Evolutionary conservation across 768 basidiomycete genomes (phyloP).

Genomic region (Calocybe indica): DNA sequence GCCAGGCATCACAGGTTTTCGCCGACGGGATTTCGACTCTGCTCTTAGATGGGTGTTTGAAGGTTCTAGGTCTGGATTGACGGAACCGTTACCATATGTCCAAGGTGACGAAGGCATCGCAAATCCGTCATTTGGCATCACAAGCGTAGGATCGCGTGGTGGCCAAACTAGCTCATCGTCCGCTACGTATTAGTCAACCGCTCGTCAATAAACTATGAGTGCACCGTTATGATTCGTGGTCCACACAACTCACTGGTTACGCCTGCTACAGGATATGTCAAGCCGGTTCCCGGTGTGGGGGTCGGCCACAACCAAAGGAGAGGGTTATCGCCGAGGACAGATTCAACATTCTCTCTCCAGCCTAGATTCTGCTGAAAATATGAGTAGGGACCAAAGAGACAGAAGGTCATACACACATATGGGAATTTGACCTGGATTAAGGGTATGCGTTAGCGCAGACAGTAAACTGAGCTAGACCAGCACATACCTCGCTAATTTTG

Average conservation of each 20-base stretch:
- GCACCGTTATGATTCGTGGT: too few relatives aligned
- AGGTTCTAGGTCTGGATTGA: slow-evolving; percentile 75
- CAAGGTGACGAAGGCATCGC: slow-evolving; percentile 65
- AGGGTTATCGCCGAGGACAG: slow-evolving; percentile 71
- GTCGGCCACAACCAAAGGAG: slow-evolving; percentile 85
- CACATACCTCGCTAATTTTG: slow-evolving; percentile 69
- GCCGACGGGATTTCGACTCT: slow-evolving; percentile 11
- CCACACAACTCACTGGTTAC: slow-evolving; percentile 70
- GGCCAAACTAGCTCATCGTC: slow-evolving; percentile 49
- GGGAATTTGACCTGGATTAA: slow-evolving; percentile 75
- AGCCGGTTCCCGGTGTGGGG: slow-evolving; percentile 58
- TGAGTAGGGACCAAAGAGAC: slow-evolving; percentile 7
- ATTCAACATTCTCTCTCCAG: slow-evolving; percentile 59
- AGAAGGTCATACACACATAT: slow-evolving; percentile 51
- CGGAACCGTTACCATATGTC: slow-evolving; percentile 72
- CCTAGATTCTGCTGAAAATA: slow-evolving; percentile 68
- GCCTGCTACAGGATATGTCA: slow-evolving; percentile 68
- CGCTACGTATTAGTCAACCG: slow-evolving; percentile 10
- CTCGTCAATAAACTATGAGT: too few relatives aligned
- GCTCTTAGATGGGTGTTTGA: slow-evolving; percentile 40
- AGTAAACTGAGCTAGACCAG: slow-evolving; percentile 1
- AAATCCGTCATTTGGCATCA: slow-evolving; percentile 33
- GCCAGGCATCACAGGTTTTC: slow-evolving; percentile 22
- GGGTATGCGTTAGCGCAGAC: slow-evolving; percentile 1
- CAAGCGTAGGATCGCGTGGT: slow-evolving; percentile 52